Evolutionary conservation across 257 asterid species (phyloP), one percentile per base, ranked within the genome.

Genomic region (Prunella vulgaris): DNA sequence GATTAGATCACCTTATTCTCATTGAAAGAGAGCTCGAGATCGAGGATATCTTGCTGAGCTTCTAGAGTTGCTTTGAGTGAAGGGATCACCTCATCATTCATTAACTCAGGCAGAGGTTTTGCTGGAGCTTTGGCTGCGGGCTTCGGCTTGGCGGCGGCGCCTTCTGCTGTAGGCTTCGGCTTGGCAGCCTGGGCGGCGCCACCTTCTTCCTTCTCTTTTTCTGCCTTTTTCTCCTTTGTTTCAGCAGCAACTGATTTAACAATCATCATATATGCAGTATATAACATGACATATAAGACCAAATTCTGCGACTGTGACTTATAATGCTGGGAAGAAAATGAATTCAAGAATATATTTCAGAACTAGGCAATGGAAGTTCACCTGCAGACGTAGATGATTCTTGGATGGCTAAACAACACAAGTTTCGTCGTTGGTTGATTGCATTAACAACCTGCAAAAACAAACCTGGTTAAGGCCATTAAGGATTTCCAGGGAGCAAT

Each of bases 21-120:
- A 15, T 71, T 52, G 74, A 84, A 92, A 9, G 84, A 71, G 32
- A 92, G 74, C n/a, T 80, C 80, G 33, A 89, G 90, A 22, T 84
- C 77, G 5, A 80, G 58, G 51, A 87, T 72, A 61, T 92, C 88
- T 51, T 89, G 69, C 53, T 87, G 90, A 64, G 89, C 83, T 80
- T 77, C 81, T 6, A 92, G 75, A 63, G 74, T 89, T 58, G 75
- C n/a, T 76, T 48, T 80, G 54, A 89, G 83, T 44, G 90, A 71
- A 52, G 97, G 97, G 76, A 89, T 92, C 24, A 91, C 86, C 44
- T 88, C 96, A 28, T 92, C 97, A 20, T 79, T 86, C 97, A 91
- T 89, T 79, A 91, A 68, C 85, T 83, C 80, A 49, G 92, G 90
- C 71, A 91, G 78, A 58, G 90, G 57, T 77, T 91, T 89, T 22